Percentiles rank a stretch among this genome's conserved stretches.
Evolutionary conservation across 2,329 filamentous ascomycete species (phyloP).

Genomic region (Arthrocladium fulminans): DNA sequence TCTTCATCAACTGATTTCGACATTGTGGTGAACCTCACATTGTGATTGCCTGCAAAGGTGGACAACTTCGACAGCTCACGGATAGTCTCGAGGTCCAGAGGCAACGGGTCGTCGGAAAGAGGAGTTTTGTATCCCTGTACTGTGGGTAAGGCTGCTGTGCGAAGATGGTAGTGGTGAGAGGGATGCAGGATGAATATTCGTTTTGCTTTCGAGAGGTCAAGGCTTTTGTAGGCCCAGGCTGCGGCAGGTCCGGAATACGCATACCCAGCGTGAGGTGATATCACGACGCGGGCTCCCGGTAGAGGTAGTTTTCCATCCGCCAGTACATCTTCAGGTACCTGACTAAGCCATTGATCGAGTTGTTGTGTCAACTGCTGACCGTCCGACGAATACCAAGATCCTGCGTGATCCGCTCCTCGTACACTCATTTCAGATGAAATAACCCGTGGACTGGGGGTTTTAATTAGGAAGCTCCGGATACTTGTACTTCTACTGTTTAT

Average conservation of each 20-base stretch:
- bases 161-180: constrained; percentile 77
- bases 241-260: constrained; percentile 83
- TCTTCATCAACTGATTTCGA: constrained; percentile 57
- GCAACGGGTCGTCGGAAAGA: constrained; percentile 35
- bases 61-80: constrained; percentile 28
- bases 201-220: constrained; percentile 76
- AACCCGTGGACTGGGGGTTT: too few relatives aligned
- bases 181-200: constrained; percentile 87
- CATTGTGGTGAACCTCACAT: constrained; percentile 45
- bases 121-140: constrained; percentile 48
- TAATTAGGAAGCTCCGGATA: too few relatives aligned
- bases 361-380: constrained; percentile 52
- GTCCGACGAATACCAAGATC: constrained; percentile 72
- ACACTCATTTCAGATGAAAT: constrained; percentile 27
- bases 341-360: constrained; percentile 65
- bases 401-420: constrained; percentile 64
- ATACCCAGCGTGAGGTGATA: constrained; percentile 93
- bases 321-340: constrained; percentile 56
- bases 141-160: constrained; percentile 64
- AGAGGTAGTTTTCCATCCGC: constrained; percentile 57
- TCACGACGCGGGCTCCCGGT: constrained; percentile 68
- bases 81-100: constrained; percentile 37
- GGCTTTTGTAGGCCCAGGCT: constrained; percentile 85
- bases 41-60: constrained; percentile 18
- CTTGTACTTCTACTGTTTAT: too few relatives aligned